Base-by-base conservation (phyloP, 371 early-diverging fungal genomes). In the Rhizopus sp. region DNA sequence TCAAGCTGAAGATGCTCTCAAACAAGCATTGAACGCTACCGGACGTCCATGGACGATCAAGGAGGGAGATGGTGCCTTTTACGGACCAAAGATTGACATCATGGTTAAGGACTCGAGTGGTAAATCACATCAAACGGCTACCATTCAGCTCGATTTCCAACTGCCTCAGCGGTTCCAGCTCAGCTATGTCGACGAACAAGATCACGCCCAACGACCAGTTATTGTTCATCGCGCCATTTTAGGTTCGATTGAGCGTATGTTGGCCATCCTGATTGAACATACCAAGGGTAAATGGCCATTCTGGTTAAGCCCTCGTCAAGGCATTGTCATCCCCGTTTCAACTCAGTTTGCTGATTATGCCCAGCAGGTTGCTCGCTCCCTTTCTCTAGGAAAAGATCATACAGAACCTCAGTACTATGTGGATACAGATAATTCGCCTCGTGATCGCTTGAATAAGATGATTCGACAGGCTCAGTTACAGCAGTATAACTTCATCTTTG, bases 81-180 rank as follows among this genome's bases (percentile, higher is more conserved):
- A 99, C 78, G 99, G 99, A 0, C 99, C 99, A 57, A 99, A 99
- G 83, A 98, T 99, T 67, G 99, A 99, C 79, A 99, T 99, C 50
- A 93, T 93, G 62, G 89, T 99, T 53, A 75, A 87, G 42, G 99
- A 99, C 69, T 99, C 99, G 3, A 82, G 96, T 5, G 85, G 90
- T 38, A 87, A 98, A 50, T 82, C 87, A 15, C 94, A 93, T 66
- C 99, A 99, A 75, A 99, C 99, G 58, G 99, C 99, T 23, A 99
- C 99, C 1, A 92, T 99, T 51, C 99, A 99, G 70, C 83, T 99
- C 44, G 99, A 90, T 66, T 99, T 98, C 89, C 96, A 98, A 69
- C 84, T 98, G 55, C 99, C 99, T 10, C 81, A 87, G 55, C 86
- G 97, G 29, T 99, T 99, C 81, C 73, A 90, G 38, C 84, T 99